Evolutionary conservation across 208 protist species (phyloP), one percentile per base, ranked within the genome.

Genomic region (Trypanosoma boissoni): DNA sequence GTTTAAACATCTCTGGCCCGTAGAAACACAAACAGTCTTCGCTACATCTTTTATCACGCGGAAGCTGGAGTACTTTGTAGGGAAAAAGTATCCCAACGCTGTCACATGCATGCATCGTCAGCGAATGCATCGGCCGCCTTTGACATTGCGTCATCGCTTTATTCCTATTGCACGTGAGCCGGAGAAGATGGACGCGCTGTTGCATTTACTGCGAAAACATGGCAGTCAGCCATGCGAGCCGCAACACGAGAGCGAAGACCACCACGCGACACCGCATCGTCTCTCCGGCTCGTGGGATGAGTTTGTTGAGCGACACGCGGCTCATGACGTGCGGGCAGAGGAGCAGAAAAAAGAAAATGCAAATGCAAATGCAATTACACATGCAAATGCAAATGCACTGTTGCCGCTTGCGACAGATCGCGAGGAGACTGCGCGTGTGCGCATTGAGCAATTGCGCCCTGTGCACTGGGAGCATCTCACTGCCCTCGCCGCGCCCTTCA

Each of bases 1-100:
- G 58, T 94, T 86, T 79, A 76, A 84, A 54, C 71, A 91, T 52
- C 72, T 94, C 23, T 94, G 87, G 83, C 87, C 87, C 4, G 87
- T 91, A 39, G 73, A 91, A 54, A 91, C 87, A 14, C 87, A 94
- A 68, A 78, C 81, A 26, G 69, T 94, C 32, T 94, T 94, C 65
- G 58, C 59, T 39, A 80, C 83, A 8, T 53, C 83, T 8, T 91
- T 81, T 73, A 80, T 94, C 28, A 94, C 83, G 9, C 74, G 80
- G 7, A 87, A 88, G 62, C 59, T 94, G 23, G 78, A 89, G 60
- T 76, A 83, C 63, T 48, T 82, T 34, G 64, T 94, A 0, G 83
- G 80, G 0, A 80, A 79, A 29, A 72, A 65, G 29, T 74, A 86
- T 31, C 73, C 63, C 7, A 63, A 80, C 45, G 60, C 68, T 0